These are phyloP conservation scores for Physcomitrellopsis africana DNA, from an alignment of 225 moss, liverwort and hornwort genomes.

Conservation along the genomic window DNA sequence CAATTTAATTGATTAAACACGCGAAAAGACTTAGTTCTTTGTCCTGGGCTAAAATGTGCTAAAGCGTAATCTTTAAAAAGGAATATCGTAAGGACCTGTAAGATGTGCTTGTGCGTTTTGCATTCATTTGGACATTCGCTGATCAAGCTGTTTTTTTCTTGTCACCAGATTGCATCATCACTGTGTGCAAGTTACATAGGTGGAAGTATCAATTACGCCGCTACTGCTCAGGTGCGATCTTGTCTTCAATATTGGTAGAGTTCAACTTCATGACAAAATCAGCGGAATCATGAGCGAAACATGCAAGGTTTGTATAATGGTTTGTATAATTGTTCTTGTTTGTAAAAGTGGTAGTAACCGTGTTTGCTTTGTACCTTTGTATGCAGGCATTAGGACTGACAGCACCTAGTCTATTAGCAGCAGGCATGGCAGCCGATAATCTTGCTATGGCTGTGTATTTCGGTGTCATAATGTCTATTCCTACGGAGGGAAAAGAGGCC, in stretches of 20 bases:
- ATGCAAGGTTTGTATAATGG: background rate
- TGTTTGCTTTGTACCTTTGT: slow-evolving; percentile 3
- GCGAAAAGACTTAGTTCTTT: background rate
- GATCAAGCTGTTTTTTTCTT: slow-evolving; percentile 23
- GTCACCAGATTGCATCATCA: slow-evolving; percentile 75
- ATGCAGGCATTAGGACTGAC: slow-evolving; percentile 78
- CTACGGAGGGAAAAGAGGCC: slow-evolving; percentile 25
- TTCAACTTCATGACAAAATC: slow-evolving; percentile 4
- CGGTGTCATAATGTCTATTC: slow-evolving; percentile 25
- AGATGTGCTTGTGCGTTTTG: slow-evolving; percentile 9
- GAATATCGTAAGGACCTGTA: background rate
- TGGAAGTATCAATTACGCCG: slow-evolving; percentile 91
- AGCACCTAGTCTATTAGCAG: slow-evolving; percentile 85
- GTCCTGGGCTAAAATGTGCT: slow-evolving; percentile 12
- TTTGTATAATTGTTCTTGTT: slow-evolving; percentile 21
- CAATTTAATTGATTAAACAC: background rate
- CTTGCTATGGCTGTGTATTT: slow-evolving; percentile 95
- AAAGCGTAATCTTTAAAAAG: background rate
- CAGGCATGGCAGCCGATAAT: slow-evolving; percentile 99
- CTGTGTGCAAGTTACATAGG: slow-evolving; percentile 96
- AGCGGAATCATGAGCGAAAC: background rate
- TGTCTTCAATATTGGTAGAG: background rate
- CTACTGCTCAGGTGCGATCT: slow-evolving; percentile 59
- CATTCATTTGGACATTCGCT: slow-evolving; percentile 18
- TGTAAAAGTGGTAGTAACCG: slow-evolving; percentile 4